Base-by-base conservation (phyloP, 495 filamentous ascomycete genomes). In the Trichoderma orchidacearum region DNA sequence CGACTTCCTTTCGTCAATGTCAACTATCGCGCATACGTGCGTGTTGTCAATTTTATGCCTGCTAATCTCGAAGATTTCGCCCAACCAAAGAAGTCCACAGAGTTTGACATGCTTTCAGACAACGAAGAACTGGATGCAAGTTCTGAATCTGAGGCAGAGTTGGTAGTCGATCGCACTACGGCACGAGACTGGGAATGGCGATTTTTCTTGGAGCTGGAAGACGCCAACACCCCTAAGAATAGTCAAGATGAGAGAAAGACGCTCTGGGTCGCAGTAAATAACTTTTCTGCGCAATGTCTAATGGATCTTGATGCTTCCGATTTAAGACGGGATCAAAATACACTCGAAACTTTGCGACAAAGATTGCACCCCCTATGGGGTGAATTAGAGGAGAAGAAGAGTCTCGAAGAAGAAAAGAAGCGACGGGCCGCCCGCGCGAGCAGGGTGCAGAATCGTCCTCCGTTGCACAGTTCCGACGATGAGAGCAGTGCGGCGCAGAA, bases 321-420 rank as follows among this genome's bases (percentile, higher is more conserved):
- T 67, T 79, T 96, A 7, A 79, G 78, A 17, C 62, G 62, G 52
- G 67, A 85, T 32, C 35, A 64, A 5, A 32, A 62, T 0, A 60
- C 64, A 3, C 67, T 94, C 6, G 60, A 41, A 27, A 55, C 66
- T 7, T 68, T 96, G 1, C 73, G 78, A 35, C 81, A 95, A 63
- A 84, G 83, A 63, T 77, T 96, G 15, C 91, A 83, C 66, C 71
- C 80, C 30, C 75, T 97, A 7, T 97, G 92, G 90, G 92, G 92
- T 3, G 77, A 94, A 58, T 78, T 96, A 6, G 84, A 89, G 65
- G 89, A 95, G 64, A 58, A 63, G 48, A 88, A 86, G 63, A 58
- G 27, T 25, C 28, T 54, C 60, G 36, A 30, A 64, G 29, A 34
- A 32, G 56, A 15, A 53, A 18, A 25, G 28, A 36, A 30, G 51